These are phyloP conservation scores for Fusarium annulatum DNA, from an alignment of 2,329 filamentous ascomycete genomes.

Conservation along the genomic window DNA sequence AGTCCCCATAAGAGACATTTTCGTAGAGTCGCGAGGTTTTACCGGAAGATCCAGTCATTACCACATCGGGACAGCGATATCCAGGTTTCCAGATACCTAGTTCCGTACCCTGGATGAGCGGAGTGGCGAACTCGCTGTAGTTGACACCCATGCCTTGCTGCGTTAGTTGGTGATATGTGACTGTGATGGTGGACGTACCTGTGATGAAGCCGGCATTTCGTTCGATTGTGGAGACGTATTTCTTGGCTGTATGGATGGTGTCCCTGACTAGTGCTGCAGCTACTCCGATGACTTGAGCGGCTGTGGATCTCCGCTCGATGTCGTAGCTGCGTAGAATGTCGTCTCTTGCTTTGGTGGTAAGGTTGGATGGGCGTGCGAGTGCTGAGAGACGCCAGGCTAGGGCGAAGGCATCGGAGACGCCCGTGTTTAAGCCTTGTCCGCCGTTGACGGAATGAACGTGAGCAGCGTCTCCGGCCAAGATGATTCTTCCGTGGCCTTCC, in stretches of 20 bases:
- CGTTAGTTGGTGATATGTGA: neutral
- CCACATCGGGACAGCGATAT: slow-evolving; percentile 29
- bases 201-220: slow-evolving; percentile 62
- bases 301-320: slow-evolving; percentile 56
- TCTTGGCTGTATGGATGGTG: slow-evolving; percentile 56
- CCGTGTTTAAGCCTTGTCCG: slow-evolving; percentile 69
- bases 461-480: slow-evolving; percentile 67
- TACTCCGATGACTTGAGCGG: slow-evolving; percentile 59
- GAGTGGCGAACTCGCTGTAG: slow-evolving; percentile 20
- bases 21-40: slow-evolving; percentile 6
- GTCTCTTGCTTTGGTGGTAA: neutral
- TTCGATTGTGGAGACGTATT: slow-evolving; percentile 60
- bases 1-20: slow-evolving; percentile 2
- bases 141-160: slow-evolving; percentile 25
- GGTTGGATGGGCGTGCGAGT: slow-evolving; percentile 41
- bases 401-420: slow-evolving; percentile 66
- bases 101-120: slow-evolving; percentile 9
- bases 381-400: slow-evolving; percentile 63
- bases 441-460: slow-evolving; percentile 68
- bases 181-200: slow-evolving; percentile 42
- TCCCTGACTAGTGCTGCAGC: slow-evolving; percentile 59
- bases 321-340: slow-evolving; percentile 57
- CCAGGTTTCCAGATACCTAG: slow-evolving; percentile 25
- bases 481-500: slow-evolving; percentile 56
- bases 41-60: neutral